Percentiles rank a stretch among this genome's conserved stretches.
Conservation (phyloP, 768 basidiomycete genomes). For the Hericium coralloides region DNA sequence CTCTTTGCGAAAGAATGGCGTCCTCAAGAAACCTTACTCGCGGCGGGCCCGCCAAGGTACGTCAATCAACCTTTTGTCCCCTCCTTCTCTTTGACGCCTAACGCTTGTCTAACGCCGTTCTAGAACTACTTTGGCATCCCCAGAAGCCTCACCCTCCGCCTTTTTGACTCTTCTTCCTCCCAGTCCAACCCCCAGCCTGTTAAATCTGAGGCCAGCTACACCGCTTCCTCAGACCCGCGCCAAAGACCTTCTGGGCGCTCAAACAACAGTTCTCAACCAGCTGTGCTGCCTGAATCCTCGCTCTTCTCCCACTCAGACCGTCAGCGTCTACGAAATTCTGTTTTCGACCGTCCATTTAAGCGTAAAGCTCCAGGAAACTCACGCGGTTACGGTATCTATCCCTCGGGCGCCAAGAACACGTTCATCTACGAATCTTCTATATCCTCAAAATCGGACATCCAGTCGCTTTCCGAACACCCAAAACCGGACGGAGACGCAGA, state of each 20-base stretch:
- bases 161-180: background rate
- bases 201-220: background rate
- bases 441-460: slow-evolving; percentile 13
- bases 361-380: slow-evolving; percentile 7
- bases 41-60: slow-evolving; percentile 12
- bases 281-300: background rate
- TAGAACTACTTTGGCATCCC: slow-evolving; percentile 12
- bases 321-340: background rate
- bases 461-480: background rate
- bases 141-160: background rate
- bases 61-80: background rate
- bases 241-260: background rate
- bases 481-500: slow-evolving; percentile 9
- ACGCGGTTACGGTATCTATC: slow-evolving; percentile 12
- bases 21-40: slow-evolving; percentile 9
- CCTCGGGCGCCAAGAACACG: slow-evolving; percentile 9
- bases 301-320: background rate
- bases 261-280: background rate
- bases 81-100: background rate
- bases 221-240: background rate
- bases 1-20: slow-evolving; percentile 1
- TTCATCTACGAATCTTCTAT: slow-evolving; percentile 13
- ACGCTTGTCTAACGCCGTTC: slow-evolving; percentile 1
- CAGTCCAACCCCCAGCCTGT: background rate
- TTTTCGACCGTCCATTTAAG: slow-evolving; percentile 9